Evolutionary conservation across 169 alveolate genomes (phyloP).

Genomic region (Eimeria maxima): DNA sequence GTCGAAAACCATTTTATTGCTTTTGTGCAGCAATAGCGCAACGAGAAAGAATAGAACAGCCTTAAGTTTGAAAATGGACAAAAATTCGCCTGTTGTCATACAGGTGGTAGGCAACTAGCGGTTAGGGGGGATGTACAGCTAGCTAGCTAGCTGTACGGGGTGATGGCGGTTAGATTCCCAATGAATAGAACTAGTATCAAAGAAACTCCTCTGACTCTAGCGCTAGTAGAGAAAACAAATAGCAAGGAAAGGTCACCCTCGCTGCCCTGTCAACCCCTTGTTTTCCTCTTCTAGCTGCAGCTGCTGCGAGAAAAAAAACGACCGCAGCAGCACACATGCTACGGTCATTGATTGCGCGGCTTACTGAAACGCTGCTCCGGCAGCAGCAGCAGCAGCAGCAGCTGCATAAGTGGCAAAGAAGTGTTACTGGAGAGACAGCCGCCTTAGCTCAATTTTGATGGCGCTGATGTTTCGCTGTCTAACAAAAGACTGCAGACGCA

Average conservation of each 20-base stretch:
- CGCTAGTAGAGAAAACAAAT: too few species aligned
- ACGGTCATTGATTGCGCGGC: not conserved
- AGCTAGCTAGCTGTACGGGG: too few species aligned
- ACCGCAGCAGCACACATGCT: not conserved
- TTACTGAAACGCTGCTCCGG: not conserved
- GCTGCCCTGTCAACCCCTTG: not conserved
- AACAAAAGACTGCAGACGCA: constrained; percentile 68
- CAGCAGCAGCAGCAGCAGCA: not conserved
- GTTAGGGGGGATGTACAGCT: too few species aligned
- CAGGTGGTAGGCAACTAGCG: not conserved
- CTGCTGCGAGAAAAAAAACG: not conserved
- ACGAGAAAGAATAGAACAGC: not conserved
- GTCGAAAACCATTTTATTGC: not conserved
- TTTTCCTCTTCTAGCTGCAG: not conserved
- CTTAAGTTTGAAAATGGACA: not conserved
- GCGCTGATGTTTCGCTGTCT: constrained; percentile 56
- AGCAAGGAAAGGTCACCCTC: not conserved
- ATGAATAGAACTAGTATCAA: too few species aligned
- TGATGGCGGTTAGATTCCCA: not conserved
- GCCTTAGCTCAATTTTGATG: constrained; percentile 22
- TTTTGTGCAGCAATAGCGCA: not conserved
- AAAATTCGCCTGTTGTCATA: not conserved
- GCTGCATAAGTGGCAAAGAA: not conserved
- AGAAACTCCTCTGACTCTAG: too few species aligned
- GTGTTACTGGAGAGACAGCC: not conserved